These are phyloP conservation scores for Simplicillium sp. DNA, from an alignment of 2,329 filamentous ascomycete genomes.

Conservation along the genomic window DNA sequence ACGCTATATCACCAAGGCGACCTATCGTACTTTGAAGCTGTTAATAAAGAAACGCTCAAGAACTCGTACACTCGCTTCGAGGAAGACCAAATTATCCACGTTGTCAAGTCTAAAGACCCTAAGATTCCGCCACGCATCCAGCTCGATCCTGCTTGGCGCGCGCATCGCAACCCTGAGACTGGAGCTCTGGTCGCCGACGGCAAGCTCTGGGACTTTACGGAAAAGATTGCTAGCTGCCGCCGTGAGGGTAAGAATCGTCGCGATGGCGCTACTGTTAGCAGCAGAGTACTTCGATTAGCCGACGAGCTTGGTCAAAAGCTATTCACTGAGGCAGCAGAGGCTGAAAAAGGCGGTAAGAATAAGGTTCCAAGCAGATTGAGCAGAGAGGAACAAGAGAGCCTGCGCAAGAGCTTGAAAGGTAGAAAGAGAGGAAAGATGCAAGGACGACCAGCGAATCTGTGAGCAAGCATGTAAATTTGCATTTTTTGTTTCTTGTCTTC, in stretches of 20 bases:
- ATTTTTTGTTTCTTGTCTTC: not conserved
- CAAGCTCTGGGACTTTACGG: constrained; percentile 83
- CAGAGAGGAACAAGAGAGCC: constrained; percentile 36
- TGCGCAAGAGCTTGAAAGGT: constrained; percentile 32
- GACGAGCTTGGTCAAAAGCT: constrained; percentile 63
- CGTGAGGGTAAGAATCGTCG: constrained; percentile 91
- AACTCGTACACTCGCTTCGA: constrained; percentile 85
- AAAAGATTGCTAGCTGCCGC: constrained; percentile 72
- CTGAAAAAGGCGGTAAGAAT: constrained; percentile 23
- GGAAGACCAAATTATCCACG: constrained; percentile 79
- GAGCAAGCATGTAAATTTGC: constrained; percentile 7
- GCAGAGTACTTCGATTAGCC: constrained; percentile 67
- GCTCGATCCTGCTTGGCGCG: constrained; percentile 67
- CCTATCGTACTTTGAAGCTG: constrained; percentile 92
- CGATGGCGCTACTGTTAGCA: constrained; percentile 85
- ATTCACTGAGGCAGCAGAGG: constrained; percentile 47
- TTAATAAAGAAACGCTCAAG: constrained; percentile 96
- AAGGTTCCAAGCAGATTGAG: constrained; percentile 33
- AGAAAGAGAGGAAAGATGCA: constrained; percentile 39
- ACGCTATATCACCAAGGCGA: constrained; percentile 97
- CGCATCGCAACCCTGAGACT: constrained; percentile 51
- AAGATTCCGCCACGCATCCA: constrained; percentile 54
- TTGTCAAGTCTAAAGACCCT: constrained; percentile 58
- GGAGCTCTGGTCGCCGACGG: constrained; percentile 60
- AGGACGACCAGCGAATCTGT: constrained; percentile 38